Evolutionary conservation across 2,329 filamentous ascomycete genomes (phyloP).

Genomic region (Calonectria honghensis): DNA sequence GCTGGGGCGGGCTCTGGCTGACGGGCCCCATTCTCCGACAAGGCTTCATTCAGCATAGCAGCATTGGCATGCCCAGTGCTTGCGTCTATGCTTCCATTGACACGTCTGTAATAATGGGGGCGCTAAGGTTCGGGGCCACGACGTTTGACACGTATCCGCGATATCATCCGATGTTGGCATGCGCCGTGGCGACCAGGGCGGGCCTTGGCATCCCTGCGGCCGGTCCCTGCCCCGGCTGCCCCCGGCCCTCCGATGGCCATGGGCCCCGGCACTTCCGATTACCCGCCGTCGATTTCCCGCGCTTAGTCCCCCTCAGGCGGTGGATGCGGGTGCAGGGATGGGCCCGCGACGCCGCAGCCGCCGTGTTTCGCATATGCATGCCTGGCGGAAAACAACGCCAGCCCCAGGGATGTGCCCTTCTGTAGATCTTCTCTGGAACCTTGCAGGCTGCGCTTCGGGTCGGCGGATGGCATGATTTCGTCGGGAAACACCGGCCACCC

Average conservation of each 20-base stretch:
- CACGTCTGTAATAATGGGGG: slow-evolving; percentile 36
- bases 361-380: slow-evolving; percentile 47
- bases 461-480: slow-evolving; percentile 54
- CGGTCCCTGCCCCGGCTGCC: slow-evolving; percentile 27
- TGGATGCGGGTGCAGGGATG: slow-evolving; percentile 40
- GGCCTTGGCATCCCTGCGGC: slow-evolving; percentile 35
- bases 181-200: slow-evolving; percentile 45
- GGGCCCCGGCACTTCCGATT: slow-evolving; percentile 39
- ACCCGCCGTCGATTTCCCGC: slow-evolving; percentile 40
- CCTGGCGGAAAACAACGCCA: slow-evolving; percentile 35
- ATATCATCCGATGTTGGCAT: slow-evolving; percentile 56
- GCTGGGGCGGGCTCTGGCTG: not conserved
- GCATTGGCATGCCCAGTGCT: not conserved
- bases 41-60: slow-evolving; percentile 8
- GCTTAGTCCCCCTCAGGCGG: slow-evolving; percentile 40
- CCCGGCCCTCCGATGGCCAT: slow-evolving; percentile 37
- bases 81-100: slow-evolving; percentile 26
- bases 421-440: slow-evolving; percentile 27
- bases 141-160: slow-evolving; percentile 51
- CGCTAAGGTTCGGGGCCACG: slow-evolving; percentile 26
- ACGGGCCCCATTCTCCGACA: not conserved
- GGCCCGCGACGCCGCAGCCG: slow-evolving; percentile 38
- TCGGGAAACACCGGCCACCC: slow-evolving; percentile 53
- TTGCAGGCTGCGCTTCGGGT: slow-evolving; percentile 44
- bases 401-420: slow-evolving; percentile 32